These are phyloP conservation scores for Kwoniella sp. DNA, from an alignment of 768 basidiomycete genomes.

Conservation along the genomic window DNA sequence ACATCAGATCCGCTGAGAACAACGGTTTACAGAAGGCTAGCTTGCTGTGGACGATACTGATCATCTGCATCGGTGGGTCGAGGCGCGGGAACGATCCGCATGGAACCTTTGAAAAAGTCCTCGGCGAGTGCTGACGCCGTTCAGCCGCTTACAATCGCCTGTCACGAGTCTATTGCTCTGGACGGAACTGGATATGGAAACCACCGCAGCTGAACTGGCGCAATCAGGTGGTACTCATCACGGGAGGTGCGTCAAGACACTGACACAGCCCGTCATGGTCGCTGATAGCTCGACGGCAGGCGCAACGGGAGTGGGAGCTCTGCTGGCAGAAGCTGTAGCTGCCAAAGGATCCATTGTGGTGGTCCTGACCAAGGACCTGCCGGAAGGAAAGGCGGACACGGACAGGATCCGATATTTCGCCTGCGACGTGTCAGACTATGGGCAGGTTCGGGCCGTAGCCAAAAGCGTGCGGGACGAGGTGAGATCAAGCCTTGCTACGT, in stretches of 20 bases:
- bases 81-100: too few relatives aligned
- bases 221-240: conserved; percentile 82
- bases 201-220: conserved; percentile 71
- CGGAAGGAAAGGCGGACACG: conserved; percentile 64
- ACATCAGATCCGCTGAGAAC: too few relatives aligned
- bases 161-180: conserved; percentile 64
- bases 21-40: too few relatives aligned
- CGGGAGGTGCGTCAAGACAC: conserved; percentile 63
- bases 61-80: too few relatives aligned
- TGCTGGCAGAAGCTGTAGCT: conserved; percentile 81
- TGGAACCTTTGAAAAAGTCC: too few relatives aligned
- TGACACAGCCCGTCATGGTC: neutral
- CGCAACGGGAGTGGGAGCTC: conserved; percentile 80
- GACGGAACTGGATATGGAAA: conserved; percentile 54
- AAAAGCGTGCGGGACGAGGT: conserved; percentile 75
- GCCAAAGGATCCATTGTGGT: conserved; percentile 75
- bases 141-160: too few relatives aligned
- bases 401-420: conserved; percentile 79
- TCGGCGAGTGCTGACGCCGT: too few relatives aligned
- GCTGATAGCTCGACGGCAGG: conserved; percentile 54
- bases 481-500: conserved; percentile 12
- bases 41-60: too few relatives aligned
- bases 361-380: conserved; percentile 77
- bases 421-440: conserved; percentile 86
- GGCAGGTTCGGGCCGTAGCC: conserved; percentile 72